Conservation (phyloP, 2,329 filamentous ascomycete species). For the Ascomycota sp. region DNA sequence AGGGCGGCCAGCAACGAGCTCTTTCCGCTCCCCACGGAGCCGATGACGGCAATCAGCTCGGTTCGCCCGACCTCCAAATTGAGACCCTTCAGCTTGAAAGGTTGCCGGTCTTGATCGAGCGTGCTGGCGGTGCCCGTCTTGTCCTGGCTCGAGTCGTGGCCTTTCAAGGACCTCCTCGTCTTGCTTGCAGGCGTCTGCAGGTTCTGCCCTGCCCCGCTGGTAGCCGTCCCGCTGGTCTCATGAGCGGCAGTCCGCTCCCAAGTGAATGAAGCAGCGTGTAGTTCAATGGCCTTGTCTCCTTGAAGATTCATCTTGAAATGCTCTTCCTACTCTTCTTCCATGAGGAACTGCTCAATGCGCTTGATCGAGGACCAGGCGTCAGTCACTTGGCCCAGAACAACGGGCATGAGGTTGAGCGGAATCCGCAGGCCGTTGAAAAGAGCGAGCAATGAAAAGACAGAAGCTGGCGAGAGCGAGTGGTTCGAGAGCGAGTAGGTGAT, state of each 20-base stretch:
- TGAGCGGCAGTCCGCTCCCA: conserved; percentile 55
- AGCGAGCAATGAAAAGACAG: conserved; percentile 81
- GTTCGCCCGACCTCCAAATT: conserved; percentile 49
- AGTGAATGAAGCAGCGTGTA: conserved; percentile 59
- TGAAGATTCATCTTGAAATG: conserved; percentile 36
- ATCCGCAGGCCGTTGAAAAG: conserved; percentile 83
- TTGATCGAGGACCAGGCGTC: conserved; percentile 74
- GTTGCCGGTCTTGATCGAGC: conserved; percentile 35
- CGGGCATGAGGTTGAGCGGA: conserved; percentile 71
- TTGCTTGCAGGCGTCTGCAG: conserved; percentile 13
- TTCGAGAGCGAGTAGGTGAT: conserved; percentile 56
- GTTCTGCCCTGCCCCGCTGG: no score
- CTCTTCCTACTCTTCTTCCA: conserved; percentile 69
- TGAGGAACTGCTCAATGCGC: conserved; percentile 72
- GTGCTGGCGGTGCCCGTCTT: conserved; percentile 32
- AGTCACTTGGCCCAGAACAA: conserved; percentile 74
- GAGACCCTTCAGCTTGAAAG: conserved; percentile 53
- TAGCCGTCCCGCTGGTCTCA: conserved; percentile 27
- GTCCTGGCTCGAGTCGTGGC: conserved; percentile 12
- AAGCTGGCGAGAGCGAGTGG: conserved; percentile 49
- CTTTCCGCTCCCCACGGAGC: conserved; percentile 77
- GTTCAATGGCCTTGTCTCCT: conserved; percentile 47
- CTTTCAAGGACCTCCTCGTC: conserved; percentile 15
- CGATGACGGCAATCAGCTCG: conserved; percentile 71
- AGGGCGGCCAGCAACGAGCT: conserved; percentile 73